Evolutionary conservation across 2,329 filamentous ascomycete species (phyloP), one percentile per base, ranked within the genome.

Genomic region (Venturia carpophila): DNA sequence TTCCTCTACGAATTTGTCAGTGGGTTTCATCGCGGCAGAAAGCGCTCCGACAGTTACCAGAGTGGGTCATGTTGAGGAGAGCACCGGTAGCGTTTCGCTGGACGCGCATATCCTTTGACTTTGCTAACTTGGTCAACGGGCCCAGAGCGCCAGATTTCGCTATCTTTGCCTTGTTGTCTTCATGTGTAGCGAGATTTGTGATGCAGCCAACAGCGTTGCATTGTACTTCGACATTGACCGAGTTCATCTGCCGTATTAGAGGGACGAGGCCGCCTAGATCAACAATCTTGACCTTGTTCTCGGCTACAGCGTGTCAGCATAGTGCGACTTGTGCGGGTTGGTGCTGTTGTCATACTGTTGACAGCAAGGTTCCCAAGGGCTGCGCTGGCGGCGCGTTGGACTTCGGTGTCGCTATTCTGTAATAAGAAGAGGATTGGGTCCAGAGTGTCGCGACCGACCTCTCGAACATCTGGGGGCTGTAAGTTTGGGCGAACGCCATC

Each of bases 151-250:
- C 94, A 3, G 94, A 99, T 67, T 91, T 86, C 70, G 94, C 94
- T 75, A 99, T 99, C 79, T 96, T 97, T 66, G 94, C 92, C 80
- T 99, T 99, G 80, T 99, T 99, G 71, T 97, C 94, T 79, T 99
- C 94, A 73, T 99, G 94, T 2, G 94, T 99, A 64, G 94, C 94
- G 65, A 99, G 79, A 74, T 99, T 99, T 58, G 94, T 99, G 76
- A 99, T 99, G 80, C 94, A 99, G 63, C 94, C 94, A 67, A 99
- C 94, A 55, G 94, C 94, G 76, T 99, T 99, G 82, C 94, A 99
- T 78, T 99, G 94, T 34, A 99, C 94, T 76, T 99, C 94, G 70
- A 99, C 94, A 72, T 99, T 99, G 60, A 89, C 85, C 65, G 93
- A 97, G 79, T 95, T 91, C 94, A 99, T 99, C 78, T 99, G 94